These are phyloP conservation scores for Ascochyta koolunga DNA, from an alignment of 2,329 filamentous ascomycete genomes.

Conservation along the genomic window DNA sequence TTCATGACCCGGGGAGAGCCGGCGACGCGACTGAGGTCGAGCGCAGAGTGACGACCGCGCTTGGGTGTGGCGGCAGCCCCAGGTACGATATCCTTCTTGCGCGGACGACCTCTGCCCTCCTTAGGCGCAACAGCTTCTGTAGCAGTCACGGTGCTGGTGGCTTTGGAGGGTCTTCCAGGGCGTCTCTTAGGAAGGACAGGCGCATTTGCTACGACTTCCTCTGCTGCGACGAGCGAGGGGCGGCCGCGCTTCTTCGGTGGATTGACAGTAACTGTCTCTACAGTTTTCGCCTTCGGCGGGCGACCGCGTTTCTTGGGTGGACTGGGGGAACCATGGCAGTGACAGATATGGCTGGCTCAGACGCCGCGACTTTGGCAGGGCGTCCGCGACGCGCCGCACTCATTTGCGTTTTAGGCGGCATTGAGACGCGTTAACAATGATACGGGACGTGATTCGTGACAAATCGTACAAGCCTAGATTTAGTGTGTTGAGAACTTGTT, in stretches of 20 bases:
- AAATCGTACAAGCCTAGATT: fast-evolving
- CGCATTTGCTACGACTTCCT: constrained; percentile 6
- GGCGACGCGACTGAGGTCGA: constrained; percentile 23
- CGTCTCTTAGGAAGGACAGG: constrained; percentile 14
- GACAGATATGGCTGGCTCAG: constrained; percentile 7
- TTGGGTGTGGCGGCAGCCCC: constrained; percentile 11
- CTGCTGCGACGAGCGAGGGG: constrained; percentile 11
- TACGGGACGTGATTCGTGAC: background rate
- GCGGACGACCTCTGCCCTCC: constrained; percentile 25
- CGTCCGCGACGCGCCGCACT: constrained; percentile 18
- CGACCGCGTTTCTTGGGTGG: constrained; percentile 25
- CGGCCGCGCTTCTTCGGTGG: constrained; percentile 31
- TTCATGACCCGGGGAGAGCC: constrained; percentile 33
- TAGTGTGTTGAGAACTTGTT: background rate
- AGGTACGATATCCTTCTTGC: constrained; percentile 10
- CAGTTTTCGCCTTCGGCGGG: constrained; percentile 14
- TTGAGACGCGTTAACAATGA: background rate
- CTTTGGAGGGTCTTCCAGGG: constrained; percentile 16
- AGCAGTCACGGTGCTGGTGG: background rate
- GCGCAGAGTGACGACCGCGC: constrained; percentile 19
- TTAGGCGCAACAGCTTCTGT: constrained; percentile 15
- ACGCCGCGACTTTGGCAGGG: constrained; percentile 18
- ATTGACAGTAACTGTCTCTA: constrained; percentile 4
- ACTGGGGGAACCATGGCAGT: constrained; percentile 3
- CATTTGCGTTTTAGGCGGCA: constrained; percentile 22